Conservation (phyloP, 2,329 filamentous ascomycete genomes). For the Zarea fungicola region DNA sequence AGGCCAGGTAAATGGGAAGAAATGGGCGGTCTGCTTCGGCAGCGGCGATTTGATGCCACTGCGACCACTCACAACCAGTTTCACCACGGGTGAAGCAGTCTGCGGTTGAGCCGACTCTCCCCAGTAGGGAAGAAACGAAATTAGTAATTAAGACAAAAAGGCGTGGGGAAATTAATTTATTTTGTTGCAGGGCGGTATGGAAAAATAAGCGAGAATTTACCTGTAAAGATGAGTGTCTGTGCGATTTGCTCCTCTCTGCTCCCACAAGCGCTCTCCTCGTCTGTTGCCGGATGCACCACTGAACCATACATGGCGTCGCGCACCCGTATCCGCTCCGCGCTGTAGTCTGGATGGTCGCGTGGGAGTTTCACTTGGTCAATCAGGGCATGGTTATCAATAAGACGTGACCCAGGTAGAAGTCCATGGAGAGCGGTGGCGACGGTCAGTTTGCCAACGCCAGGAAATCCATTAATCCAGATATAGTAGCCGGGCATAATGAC, state of each 20-base stretch:
- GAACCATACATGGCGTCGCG: conserved; percentile 11
- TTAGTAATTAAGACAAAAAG: too few species aligned
- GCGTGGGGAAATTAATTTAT: too few species aligned
- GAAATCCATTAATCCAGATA: conserved; percentile 29
- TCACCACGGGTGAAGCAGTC: conserved; percentile 13
- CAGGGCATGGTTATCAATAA: conserved; percentile 27
- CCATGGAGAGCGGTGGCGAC: conserved; percentile 24
- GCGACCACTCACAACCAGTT: conserved; percentile 7
- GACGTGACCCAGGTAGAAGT: conserved; percentile 20
- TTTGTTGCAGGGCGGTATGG: neutral
- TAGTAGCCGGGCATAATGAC: conserved; percentile 14
- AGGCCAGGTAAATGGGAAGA: conserved; percentile 24
- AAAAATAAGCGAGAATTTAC: conserved; percentile 16
- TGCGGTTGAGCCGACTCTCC: neutral
- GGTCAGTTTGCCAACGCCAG: conserved; percentile 27
- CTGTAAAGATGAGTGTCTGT: conserved; percentile 21
- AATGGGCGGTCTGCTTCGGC: conserved; percentile 19
- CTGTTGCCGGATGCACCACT: conserved; percentile 11
- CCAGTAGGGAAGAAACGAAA: neutral
- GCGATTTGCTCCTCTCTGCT: conserved; percentile 13
- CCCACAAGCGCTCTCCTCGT: conserved; percentile 11
- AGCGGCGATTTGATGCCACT: conserved; percentile 21
- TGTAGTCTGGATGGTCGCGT: conserved; percentile 19
- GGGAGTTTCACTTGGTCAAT: conserved; percentile 22
- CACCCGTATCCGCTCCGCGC: conserved; percentile 16